Base-by-base conservation (phyloP, 2,329 filamentous ascomycete genomes). In the Pseudocercospora pini-densiflorae region DNA sequence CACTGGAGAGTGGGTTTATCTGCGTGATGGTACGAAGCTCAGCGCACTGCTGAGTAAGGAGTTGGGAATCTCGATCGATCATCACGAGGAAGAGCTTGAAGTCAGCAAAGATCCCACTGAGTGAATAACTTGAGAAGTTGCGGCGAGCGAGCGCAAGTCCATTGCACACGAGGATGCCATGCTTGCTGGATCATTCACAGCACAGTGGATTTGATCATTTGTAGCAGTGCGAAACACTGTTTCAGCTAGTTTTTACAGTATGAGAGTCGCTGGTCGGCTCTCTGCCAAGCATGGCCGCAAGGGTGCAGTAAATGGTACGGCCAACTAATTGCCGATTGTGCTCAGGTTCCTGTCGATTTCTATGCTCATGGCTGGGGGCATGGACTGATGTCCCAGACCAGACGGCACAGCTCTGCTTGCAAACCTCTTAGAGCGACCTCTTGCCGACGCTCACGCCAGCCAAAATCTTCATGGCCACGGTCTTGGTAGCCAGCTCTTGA, bases 1-100 rank as follows among this genome's bases (percentile, higher is more conserved):
- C 1, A 77, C 79, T 9, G 92, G 92, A 31, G 86, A 90, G 69
- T 99, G 95, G 95, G 85, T 98, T 57, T 98, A 97, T 77, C 80
- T 92, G 65, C 86, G 94, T 57, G 94, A 98, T 78, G 90, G 90
- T n/a, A 88, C 87, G 57, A 91, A 88, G 51, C 81, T 99, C 75
- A 89, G 86, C 40, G 86, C 90, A 40, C 78, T 98, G 63, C 80
- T 98, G 74, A 85, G 87, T 69, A 84, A 89, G 69, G 95, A 99
- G 83, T 82, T 97, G 58, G 89, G 88, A 2, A 82, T 97, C 58
- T 85, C 89, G 67, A 78, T 92, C 61, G 76, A 77, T 59, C 61
- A 71, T 19, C 70, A 71, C 54, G 72, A 74, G 55, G 74, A 69
- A 43, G 72, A 76, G 43, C 62, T 72, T 65, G 69, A 72, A 61